Evolutionary conservation across 2,329 filamentous ascomycete species (phyloP), one percentile per base, ranked within the genome.

Genomic region (Helminthosporium solani): DNA sequence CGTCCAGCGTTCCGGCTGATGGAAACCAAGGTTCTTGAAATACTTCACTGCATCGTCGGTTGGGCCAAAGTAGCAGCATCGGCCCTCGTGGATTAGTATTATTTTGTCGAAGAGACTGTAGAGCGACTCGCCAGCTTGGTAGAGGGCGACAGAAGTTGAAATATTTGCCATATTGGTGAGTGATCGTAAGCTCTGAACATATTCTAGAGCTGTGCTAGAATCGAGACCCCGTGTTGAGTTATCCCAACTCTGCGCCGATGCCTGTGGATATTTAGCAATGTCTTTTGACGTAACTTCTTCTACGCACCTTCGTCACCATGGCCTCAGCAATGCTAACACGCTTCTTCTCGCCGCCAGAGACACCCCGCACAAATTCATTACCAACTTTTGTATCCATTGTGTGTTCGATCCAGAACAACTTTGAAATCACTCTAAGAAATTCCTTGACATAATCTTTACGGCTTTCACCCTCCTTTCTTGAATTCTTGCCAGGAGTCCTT

Each of bases 141-240:
- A 89, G 7, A 90, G 80, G 8, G 87, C 84, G 2, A 90, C 83
- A 1, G 80, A 73, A 1, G 83, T 82, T 0, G 85, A 79, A 1
- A 79, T 79, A 12, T 79, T 73, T 1, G 79, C 77, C 54, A 88
- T 78, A 52, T 88, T 83, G 0, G 85, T 84, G 0, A 84, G 73
- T 15, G 83, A 75, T 14, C 86, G 76, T 21, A 91, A 70, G 12
- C 82, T 80, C 54, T 85, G 78, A 4, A 87, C 84, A 50, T 90
- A 91, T 57, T 88, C 85, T 31, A 89, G 70, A 0, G 87, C 87
- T 0, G 85, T 90, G 7, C 83, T 83, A 0, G 84, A 83, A 65
- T 91, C 88, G 1, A 92, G 75, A 9, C 88, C 88, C 41, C 81
- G 77, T 0, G 87, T 91, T 19, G 79, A 84, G 54, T 89, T 89